A percentile compares a stretch with the other conserved stretches of the same genome.
phyloP scores from a whole-genome alignment of 2,329 filamentous ascomycete species.

The Blastomyces silverae region DNA sequence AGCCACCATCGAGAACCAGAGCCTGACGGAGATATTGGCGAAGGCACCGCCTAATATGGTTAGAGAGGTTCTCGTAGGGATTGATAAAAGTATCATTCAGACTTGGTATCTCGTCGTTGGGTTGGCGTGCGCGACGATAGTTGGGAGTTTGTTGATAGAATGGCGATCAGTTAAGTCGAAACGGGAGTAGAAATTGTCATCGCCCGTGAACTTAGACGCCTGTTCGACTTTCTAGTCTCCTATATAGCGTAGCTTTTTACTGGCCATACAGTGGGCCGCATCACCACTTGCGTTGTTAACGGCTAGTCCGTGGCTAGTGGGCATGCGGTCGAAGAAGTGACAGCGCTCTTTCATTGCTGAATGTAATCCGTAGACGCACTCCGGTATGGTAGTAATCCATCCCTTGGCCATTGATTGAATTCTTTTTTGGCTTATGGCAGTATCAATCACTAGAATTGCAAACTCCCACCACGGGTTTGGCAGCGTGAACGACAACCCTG shows the following conservation, averaged over 20 bases:
- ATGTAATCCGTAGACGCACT: background rate
- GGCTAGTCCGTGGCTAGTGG: background rate
- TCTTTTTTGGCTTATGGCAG: background rate
- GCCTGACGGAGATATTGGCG: background rate
- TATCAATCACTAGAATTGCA: background rate
- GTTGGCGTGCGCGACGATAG: slow-evolving; percentile 24
- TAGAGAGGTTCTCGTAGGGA: slow-evolving; percentile 11
- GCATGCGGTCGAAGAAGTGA: background rate
- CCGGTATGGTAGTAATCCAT: background rate
- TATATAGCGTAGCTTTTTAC: background rate
- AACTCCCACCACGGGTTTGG: no score
- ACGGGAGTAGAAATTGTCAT: background rate
- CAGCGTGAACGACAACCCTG: no score
- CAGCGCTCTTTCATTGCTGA: background rate
- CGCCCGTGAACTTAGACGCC: background rate
- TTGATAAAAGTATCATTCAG: slow-evolving; percentile 15
- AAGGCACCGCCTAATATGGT: background rate
- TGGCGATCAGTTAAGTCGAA: slow-evolving; percentile 27
- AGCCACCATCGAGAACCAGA: background rate
- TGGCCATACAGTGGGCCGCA: background rate
- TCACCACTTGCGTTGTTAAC: background rate
- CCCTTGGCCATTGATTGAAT: background rate
- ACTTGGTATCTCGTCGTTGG: slow-evolving; percentile 27
- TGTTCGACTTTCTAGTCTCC: background rate
- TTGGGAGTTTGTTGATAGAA: slow-evolving; percentile 27